These are phyloP conservation scores for Pilasporangium apinafurcum DNA, from an alignment of 352 stramenopile genomes.

Conservation along the genomic window DNA sequence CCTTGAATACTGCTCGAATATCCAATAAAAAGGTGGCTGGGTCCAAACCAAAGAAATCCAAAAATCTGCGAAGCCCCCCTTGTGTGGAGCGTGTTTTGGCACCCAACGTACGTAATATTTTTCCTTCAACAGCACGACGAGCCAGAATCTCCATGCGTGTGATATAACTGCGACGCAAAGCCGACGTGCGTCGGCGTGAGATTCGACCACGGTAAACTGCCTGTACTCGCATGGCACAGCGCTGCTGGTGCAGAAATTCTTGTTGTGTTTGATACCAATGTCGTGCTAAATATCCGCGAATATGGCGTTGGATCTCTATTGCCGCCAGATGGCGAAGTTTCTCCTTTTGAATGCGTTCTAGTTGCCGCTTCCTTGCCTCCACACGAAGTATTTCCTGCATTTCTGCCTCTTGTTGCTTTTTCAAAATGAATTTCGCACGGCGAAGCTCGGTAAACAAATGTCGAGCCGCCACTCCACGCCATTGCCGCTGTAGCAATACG, in stretches of 20 bases:
- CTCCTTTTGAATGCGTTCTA: slow-evolving; percentile 43
- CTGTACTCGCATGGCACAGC: slow-evolving; percentile 46
- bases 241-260: slow-evolving; percentile 39
- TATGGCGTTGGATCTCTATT: slow-evolving; percentile 64
- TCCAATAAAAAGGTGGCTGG: slow-evolving; percentile 71
- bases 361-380: slow-evolving; percentile 34
- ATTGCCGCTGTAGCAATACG: slow-evolving; percentile 60
- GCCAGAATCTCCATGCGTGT: slow-evolving; percentile 73
- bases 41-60: slow-evolving; percentile 75
- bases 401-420: slow-evolving; percentile 64
- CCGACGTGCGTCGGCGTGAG: slow-evolving; percentile 48
- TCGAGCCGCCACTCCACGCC: slow-evolving; percentile 59
- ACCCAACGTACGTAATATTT: slow-evolving; percentile 45
- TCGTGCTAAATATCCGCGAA: slow-evolving; percentile 45
- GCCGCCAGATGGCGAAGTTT: slow-evolving; percentile 39
- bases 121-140: slow-evolving; percentile 52
- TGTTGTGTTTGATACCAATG: slow-evolving; percentile 52
- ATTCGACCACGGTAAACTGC: slow-evolving; percentile 70
- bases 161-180: slow-evolving; percentile 65
- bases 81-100: slow-evolving; percentile 55
- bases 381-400: slow-evolving; percentile 57
- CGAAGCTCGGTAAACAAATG: slow-evolving; percentile 58
- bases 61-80: slow-evolving; percentile 48
- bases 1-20: slow-evolving; percentile 44
- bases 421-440: slow-evolving; percentile 38